Percentiles rank a stretch among this genome's conserved stretches.
phyloP scores from a whole-genome alignment of 2,329 filamentous ascomycete species.

The Colletotrichum plurivorum region DNA sequence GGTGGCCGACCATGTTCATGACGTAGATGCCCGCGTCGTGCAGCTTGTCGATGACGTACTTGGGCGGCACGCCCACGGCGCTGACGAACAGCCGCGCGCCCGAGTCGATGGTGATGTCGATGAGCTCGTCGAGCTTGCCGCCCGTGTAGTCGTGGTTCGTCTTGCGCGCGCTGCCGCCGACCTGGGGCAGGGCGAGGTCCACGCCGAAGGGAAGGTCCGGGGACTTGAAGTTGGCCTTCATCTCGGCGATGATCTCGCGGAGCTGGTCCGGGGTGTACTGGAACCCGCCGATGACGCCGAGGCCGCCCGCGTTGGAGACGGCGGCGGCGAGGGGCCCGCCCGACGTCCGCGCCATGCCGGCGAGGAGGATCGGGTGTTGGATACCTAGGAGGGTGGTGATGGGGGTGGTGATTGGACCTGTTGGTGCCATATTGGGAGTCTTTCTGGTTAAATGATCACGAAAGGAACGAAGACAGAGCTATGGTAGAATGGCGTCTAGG shows the following conservation, averaged over 20 bases:
- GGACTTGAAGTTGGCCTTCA: constrained; percentile 80
- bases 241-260: constrained; percentile 84
- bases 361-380: constrained; percentile 89
- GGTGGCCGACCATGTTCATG: constrained; percentile 98
- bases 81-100: constrained; percentile 89
- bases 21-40: constrained; percentile 86
- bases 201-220: constrained; percentile 88
- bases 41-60: constrained; percentile 78
- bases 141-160: constrained; percentile 98
- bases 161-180: constrained; percentile 85
- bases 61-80: constrained; percentile 89
- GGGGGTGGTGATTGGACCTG: constrained; percentile 78
- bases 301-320: constrained; percentile 89
- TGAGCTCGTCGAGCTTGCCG: constrained; percentile 88
- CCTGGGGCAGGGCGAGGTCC: constrained; percentile 90
- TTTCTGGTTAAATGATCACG: not conserved
- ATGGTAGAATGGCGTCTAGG: not conserved
- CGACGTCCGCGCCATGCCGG: constrained; percentile 92
- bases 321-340: constrained; percentile 85
- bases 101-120: constrained; percentile 87
- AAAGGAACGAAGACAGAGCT: not conserved
- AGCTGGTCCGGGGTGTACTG: constrained; percentile 82
- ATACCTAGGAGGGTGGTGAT: constrained; percentile 86
- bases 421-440: constrained; percentile 53
- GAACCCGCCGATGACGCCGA: constrained; percentile 81